phyloP scores from a whole-genome alignment of 352 stramenopile species.

The Thalassiosira livingstoniorum region DNA sequence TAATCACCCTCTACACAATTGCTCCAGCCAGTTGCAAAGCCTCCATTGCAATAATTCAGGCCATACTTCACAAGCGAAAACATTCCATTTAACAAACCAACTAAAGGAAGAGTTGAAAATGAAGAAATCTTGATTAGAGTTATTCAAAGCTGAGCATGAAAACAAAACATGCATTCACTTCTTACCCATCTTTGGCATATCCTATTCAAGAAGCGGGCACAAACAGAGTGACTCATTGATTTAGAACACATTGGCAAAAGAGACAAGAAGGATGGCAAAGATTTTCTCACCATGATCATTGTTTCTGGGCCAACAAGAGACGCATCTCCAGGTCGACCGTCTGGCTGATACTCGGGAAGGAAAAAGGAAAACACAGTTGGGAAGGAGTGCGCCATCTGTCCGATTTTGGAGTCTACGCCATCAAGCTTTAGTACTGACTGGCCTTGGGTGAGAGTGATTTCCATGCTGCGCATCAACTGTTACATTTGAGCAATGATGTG shows the following conservation, averaged over 20 bases:
- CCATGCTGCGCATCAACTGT: constrained; percentile 64
- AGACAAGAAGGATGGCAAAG: no score
- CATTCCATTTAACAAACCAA: constrained; percentile 73
- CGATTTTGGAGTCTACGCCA: constrained; percentile 48
- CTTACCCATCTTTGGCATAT: constrained; percentile 50
- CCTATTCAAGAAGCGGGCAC: no score
- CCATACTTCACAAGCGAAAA: constrained; percentile 74
- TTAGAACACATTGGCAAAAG: no score
- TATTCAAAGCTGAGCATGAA: not conserved
- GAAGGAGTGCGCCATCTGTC: constrained; percentile 55
- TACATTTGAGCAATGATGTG: no score
- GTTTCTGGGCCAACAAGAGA: constrained; percentile 37
- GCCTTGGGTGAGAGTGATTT: constrained; percentile 32
- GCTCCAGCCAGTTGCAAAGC: constrained; percentile 52
- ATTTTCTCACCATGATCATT: constrained; percentile 34
- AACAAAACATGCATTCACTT: constrained; percentile 5
- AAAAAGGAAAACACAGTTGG: constrained; percentile 76
- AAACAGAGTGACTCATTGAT: no score
- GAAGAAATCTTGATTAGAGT: not conserved
- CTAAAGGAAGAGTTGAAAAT: constrained; percentile 29
- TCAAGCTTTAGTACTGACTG: constrained; percentile 14
- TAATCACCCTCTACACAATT: constrained; percentile 53
- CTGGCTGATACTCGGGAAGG: constrained; percentile 51
- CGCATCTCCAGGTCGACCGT: constrained; percentile 33
- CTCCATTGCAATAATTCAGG: constrained; percentile 54